phyloP scores from a whole-genome alignment of 1,139 yeast species.

The Torulaspora globosa region DNA sequence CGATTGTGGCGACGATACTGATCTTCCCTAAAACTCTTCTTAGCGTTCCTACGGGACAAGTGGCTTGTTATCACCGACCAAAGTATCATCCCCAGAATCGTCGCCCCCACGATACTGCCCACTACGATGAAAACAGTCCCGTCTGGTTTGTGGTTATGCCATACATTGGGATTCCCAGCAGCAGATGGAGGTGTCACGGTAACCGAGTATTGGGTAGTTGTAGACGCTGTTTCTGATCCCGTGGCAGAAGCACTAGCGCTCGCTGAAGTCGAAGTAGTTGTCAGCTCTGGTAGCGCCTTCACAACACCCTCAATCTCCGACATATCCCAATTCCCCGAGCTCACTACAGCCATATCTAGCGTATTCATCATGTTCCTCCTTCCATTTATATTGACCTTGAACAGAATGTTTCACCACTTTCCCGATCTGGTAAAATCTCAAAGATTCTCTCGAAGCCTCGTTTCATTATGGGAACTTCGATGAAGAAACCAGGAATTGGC shows the following conservation, averaged over 20 bases:
- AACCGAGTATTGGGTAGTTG: slow-evolving; percentile 39
- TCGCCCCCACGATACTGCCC: slow-evolving; percentile 58
- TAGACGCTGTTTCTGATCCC: slow-evolving; percentile 1
- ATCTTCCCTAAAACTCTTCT: slow-evolving; percentile 16
- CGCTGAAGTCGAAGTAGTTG: slow-evolving; percentile 12
- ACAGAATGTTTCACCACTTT: slow-evolving; percentile 5
- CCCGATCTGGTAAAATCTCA: slow-evolving; percentile 13
- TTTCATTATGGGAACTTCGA: not conserved
- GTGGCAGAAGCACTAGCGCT: slow-evolving; percentile 9
- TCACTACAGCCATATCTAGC: not conserved
- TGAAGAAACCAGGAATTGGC: not conserved
- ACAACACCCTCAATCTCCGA: not conserved
- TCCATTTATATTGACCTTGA: not conserved
- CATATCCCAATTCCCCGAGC: slow-evolving; percentile 1
- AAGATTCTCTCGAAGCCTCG: not conserved
- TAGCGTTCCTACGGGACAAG: slow-evolving; percentile 21
- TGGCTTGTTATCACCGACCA: slow-evolving; percentile 27
- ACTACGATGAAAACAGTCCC: slow-evolving; percentile 80
- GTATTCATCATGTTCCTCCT: not conserved
- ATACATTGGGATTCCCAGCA: slow-evolving; percentile 57
- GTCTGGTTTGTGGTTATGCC: slow-evolving; percentile 46
- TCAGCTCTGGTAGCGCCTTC: slow-evolving; percentile 10
- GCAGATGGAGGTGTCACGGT: slow-evolving; percentile 61
- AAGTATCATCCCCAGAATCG: slow-evolving; percentile 32
- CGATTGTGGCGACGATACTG: slow-evolving; percentile 10